Evolutionary conservation across 192 early-diverging fungal species (phyloP).

Genomic region (Coemansia sp.): DNA sequence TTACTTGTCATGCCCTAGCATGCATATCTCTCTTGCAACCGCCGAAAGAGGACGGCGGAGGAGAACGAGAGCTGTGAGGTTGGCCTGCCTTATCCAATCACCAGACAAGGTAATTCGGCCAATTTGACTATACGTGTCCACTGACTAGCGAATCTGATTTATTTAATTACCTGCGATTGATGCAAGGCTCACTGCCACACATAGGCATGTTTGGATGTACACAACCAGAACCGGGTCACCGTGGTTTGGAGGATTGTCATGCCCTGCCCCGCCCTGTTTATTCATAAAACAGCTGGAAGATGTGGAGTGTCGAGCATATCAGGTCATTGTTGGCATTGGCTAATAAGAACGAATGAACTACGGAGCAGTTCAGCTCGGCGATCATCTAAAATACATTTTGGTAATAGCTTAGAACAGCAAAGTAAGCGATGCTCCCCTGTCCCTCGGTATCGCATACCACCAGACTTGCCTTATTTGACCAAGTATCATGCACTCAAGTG

Average conservation of each 20-base stretch:
- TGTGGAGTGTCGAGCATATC: too few relatives aligned
- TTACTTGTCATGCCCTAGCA: not conserved
- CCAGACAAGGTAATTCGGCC: not conserved
- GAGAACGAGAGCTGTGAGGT: not conserved
- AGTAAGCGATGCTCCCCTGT: not conserved
- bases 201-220: not conserved
- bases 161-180: not conserved
- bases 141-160: constrained; percentile 8
- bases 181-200: not conserved
- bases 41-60: not conserved
- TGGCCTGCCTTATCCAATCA: constrained; percentile 1
- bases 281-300: too few relatives aligned
- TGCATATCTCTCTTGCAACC: not conserved
- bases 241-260: not conserved
- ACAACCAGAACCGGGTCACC: not conserved
- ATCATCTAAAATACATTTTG: too few relatives aligned
- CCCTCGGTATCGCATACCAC: not conserved
- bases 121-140: not conserved
- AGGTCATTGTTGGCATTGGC: too few relatives aligned
- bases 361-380: not conserved
- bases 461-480: not conserved
- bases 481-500: not conserved
- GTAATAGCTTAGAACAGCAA: too few relatives aligned
- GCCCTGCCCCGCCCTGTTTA: too few relatives aligned
- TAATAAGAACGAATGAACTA: too few relatives aligned